These are phyloP conservation scores for Pyrenochaeta sp. DNA, from an alignment of 2,329 filamentous ascomycete species.

Conservation along the genomic window DNA sequence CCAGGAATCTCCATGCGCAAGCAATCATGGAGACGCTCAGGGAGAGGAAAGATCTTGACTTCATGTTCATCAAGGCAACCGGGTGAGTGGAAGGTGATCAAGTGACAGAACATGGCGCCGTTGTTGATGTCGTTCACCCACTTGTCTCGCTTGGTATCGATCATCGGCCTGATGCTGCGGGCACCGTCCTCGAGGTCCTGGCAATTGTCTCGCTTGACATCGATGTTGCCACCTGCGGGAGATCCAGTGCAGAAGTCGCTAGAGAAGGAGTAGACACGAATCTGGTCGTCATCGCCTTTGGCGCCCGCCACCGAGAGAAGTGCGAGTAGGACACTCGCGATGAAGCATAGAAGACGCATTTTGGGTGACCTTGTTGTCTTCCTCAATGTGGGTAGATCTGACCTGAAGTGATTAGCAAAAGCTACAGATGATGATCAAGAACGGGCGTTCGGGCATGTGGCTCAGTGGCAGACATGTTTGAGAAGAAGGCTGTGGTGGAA, in stretches of 20 bases:
- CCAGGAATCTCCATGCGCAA: slow-evolving; percentile 6
- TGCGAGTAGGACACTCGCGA: slow-evolving; percentile 22
- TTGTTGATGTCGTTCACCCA: slow-evolving; percentile 27
- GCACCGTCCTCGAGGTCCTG: slow-evolving; percentile 15
- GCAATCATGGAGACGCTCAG: slow-evolving; percentile 7
- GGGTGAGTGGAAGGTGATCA: slow-evolving; percentile 16
- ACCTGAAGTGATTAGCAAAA: too few relatives aligned
- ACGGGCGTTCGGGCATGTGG: too few relatives aligned
- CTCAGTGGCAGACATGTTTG: too few relatives aligned
- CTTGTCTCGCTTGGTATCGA: slow-evolving; percentile 15
- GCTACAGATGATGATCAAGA: too few relatives aligned
- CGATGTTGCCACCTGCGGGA: slow-evolving; percentile 18
- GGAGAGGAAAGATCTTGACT: slow-evolving; percentile 5
- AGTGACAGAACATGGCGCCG: slow-evolving; percentile 12
- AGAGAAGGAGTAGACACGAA: slow-evolving; percentile 24
- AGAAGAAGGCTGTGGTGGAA: not conserved
- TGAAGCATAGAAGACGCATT: slow-evolving; percentile 17
- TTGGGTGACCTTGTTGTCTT: slow-evolving; percentile 1
- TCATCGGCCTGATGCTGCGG: slow-evolving; percentile 21
- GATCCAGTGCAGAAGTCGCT: slow-evolving; percentile 22
- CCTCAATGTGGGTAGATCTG: too few relatives aligned
- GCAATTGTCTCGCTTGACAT: slow-evolving; percentile 29
- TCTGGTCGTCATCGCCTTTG: slow-evolving; percentile 16
- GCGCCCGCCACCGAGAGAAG: slow-evolving; percentile 20
- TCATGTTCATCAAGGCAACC: slow-evolving; percentile 11